Conservation (phyloP, 2,329 filamentous ascomycete genomes). For the Sporothrix inflata region DNA sequence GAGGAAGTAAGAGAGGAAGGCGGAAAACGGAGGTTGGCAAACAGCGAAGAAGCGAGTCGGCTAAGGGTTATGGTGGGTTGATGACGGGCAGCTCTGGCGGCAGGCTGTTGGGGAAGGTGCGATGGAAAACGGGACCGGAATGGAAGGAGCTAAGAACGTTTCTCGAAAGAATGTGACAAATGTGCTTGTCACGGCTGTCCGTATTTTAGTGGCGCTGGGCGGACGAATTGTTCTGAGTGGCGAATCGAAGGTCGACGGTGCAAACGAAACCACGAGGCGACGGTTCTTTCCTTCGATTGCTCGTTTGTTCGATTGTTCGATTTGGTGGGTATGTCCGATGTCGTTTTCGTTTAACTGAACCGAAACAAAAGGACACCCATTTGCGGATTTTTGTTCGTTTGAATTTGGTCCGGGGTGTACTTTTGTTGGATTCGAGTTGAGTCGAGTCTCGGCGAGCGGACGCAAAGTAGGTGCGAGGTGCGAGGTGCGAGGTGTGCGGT, state of each 20-base stretch:
- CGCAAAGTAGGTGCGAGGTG: background rate
- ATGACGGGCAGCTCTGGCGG: background rate
- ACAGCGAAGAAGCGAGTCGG: slow-evolving; percentile 14
- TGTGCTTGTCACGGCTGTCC: background rate
- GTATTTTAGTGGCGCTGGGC: background rate
- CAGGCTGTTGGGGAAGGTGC: background rate
- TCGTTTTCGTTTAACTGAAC: background rate
- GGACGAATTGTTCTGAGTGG: background rate
- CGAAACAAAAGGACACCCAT: slow-evolving; percentile 16
- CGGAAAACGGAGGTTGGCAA: slow-evolving; percentile 7
- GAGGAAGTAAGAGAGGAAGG: background rate
- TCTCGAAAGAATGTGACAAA: slow-evolving; percentile 22
- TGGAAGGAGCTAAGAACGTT: slow-evolving; percentile 14
- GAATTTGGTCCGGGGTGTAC: background rate
- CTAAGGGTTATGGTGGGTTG: too few relatives aligned
- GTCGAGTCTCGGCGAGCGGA: background rate
- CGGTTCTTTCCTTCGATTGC: background rate
- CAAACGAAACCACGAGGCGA: slow-evolving; percentile 19
- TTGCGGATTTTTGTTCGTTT: slow-evolving; percentile 15
- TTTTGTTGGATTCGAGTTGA: background rate
- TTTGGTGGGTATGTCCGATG: background rate
- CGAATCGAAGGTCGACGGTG: slow-evolving; percentile 1
- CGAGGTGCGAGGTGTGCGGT: background rate
- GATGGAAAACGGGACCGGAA: slow-evolving; percentile 7
- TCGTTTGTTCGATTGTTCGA: background rate